Evolutionary conservation across 2,329 filamentous ascomycete genomes (phyloP).

Genomic region (Fusarium keratoplasticum): DNA sequence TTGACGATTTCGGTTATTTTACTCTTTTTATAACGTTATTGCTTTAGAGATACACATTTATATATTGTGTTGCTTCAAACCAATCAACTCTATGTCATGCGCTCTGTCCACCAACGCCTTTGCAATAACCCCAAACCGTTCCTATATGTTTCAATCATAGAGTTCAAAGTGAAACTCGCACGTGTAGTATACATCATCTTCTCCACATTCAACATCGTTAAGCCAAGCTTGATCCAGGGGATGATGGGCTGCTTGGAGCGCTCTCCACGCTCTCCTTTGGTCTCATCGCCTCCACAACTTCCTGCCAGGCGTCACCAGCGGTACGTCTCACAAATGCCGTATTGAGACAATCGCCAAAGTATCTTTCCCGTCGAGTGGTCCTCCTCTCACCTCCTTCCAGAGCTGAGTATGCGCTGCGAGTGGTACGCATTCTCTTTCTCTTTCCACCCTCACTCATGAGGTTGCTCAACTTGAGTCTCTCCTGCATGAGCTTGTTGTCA

Average conservation of each 20-base stretch:
- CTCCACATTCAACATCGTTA: constrained; percentile 6
- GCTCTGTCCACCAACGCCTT: constrained; percentile 21
- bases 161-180: neutral
- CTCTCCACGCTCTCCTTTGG: constrained; percentile 27
- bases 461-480: constrained; percentile 71
- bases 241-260: constrained; percentile 31
- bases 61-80: constrained; percentile 2
- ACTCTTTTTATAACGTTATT: neutral
- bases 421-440: constrained; percentile 71
- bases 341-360: constrained; percentile 74
- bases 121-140: constrained; percentile 1
- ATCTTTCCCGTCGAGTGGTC: constrained; percentile 75
- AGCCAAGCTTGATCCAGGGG: constrained; percentile 18
- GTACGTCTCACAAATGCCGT: constrained; percentile 74
- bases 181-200: constrained; percentile 16
- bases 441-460: constrained; percentile 70
- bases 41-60: constrained; percentile 13
- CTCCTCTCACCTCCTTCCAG: constrained; percentile 78
- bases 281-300: constrained; percentile 31
- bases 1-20: neutral
- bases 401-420: constrained; percentile 79
- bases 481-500: constrained; percentile 77
- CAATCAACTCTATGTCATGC: constrained; percentile 12
- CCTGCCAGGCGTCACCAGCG: constrained; percentile 58
- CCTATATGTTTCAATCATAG: constrained; percentile 12